A percentile compares a stretch with the other conserved stretches of the same genome.
Evolutionary conservation across 345 rosid species (phyloP).

Genomic region (Xanthoceras sorbifolium): DNA sequence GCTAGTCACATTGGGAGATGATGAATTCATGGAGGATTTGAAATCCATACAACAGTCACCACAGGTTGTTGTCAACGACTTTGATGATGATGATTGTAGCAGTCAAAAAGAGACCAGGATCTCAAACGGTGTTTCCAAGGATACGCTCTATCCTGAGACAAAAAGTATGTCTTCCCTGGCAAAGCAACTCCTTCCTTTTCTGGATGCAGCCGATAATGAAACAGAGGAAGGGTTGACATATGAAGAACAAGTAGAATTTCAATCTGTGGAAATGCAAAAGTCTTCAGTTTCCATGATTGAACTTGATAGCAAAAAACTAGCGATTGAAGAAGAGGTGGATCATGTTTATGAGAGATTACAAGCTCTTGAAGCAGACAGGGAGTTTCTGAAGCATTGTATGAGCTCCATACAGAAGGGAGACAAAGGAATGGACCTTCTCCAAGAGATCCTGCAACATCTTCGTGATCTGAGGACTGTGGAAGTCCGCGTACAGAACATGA

Average conservation of each 20-base stretch:
- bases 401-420: slow-evolving; percentile 70
- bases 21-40: slow-evolving; percentile 45
- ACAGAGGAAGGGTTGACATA: slow-evolving; percentile 41
- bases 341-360: slow-evolving; percentile 82
- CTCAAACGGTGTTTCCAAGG: slow-evolving; percentile 26
- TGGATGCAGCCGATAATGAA: slow-evolving; percentile 72
- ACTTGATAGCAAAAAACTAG: slow-evolving; percentile 57
- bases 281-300: slow-evolving; percentile 31
- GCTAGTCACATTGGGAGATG: slow-evolving; percentile 61
- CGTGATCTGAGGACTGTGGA: slow-evolving; percentile 78
- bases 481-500: slow-evolving; percentile 40
- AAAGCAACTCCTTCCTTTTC: slow-evolving; percentile 77
- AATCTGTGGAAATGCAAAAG: slow-evolving; percentile 35
- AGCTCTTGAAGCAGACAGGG: slow-evolving; percentile 80
- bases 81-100: slow-evolving; percentile 34
- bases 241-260: slow-evolving; percentile 34
- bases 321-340: slow-evolving; percentile 72
- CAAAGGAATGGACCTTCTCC: slow-evolving; percentile 75
- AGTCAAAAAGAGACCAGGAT: slow-evolving; percentile 39
- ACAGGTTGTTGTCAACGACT: slow-evolving; percentile 19
- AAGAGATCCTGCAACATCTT: slow-evolving; percentile 86
- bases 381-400: slow-evolving; percentile 71
- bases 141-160: slow-evolving; percentile 29
- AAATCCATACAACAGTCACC: slow-evolving; percentile 33
- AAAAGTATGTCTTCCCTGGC: slow-evolving; percentile 74